phyloP scores from a whole-genome alignment of 345 rosid genomes.

The Reutealis trisperma region DNA sequence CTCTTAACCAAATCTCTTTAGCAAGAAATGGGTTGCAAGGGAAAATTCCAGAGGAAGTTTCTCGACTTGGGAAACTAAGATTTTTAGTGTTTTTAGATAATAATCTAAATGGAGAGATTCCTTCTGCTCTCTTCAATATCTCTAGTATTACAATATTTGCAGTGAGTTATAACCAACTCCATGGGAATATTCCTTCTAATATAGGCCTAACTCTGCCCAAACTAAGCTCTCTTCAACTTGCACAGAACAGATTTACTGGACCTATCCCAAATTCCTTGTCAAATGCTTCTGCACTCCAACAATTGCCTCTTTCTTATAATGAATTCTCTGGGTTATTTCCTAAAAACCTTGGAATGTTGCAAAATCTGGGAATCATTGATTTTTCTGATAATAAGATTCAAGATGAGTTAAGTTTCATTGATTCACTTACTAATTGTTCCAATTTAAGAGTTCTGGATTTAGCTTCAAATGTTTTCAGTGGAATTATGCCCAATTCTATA shows the following conservation, averaged over 20 bases:
- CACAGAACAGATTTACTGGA: constrained; percentile 9
- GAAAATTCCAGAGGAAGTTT: constrained; percentile 17
- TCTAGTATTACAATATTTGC: constrained; percentile 11
- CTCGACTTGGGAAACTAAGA: constrained; percentile 7
- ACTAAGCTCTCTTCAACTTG: not conserved
- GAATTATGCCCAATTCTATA: constrained; percentile 4
- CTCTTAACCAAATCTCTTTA: not conserved
- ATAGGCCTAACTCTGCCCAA: constrained; percentile 16
- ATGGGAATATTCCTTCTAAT: constrained; percentile 18
- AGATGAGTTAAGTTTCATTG: constrained; percentile 12
- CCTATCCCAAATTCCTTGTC: constrained; percentile 1
- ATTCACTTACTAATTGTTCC: constrained; percentile 11
- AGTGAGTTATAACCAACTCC: constrained; percentile 20
- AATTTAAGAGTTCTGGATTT: not conserved
- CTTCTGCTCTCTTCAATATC: constrained; percentile 19
- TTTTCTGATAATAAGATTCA: constrained; percentile 8
- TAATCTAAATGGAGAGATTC: constrained; percentile 14
- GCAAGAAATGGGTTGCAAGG: not conserved
- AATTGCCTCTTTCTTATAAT: not conserved
- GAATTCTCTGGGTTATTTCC: constrained; percentile 12
- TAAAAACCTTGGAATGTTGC: not conserved
- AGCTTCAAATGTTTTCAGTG: constrained; percentile 1
- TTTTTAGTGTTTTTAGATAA: constrained; percentile 15
- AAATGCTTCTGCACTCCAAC: constrained; percentile 11
- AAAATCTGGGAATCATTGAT: not conserved